These are phyloP conservation scores for Cercospora janseana DNA, from an alignment of 2,329 filamentous ascomycete genomes.

Conservation along the genomic window DNA sequence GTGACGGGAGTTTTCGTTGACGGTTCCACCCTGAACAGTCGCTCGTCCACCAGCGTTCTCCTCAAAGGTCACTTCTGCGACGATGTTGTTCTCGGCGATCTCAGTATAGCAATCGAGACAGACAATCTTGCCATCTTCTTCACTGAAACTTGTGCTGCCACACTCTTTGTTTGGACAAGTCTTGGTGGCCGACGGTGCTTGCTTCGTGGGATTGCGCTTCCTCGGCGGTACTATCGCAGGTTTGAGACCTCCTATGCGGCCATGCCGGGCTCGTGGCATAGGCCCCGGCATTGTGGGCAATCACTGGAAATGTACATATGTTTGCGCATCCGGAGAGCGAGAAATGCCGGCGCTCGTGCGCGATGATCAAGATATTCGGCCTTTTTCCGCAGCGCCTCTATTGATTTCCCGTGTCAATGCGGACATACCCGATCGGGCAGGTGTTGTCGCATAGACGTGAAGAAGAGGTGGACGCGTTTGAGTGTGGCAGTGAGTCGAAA, in stretches of 20 bases:
- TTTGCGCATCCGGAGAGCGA: not conserved
- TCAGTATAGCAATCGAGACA: conserved; percentile 84
- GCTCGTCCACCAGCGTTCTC: conserved; percentile 83
- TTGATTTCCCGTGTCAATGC: not conserved
- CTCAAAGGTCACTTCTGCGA: conserved; percentile 87
- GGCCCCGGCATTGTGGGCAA: conserved; percentile 9
- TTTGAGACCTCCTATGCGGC: conserved; percentile 15
- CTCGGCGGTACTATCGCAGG: conserved; percentile 1
- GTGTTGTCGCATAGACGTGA: not conserved
- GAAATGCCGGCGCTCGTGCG: not conserved
- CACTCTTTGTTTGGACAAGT: conserved; percentile 21
- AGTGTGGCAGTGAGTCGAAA: not conserved
- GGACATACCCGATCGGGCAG: conserved; percentile 1
- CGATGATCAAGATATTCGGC: no score
- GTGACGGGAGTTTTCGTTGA: conserved; percentile 81
- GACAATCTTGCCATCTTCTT: conserved; percentile 49
- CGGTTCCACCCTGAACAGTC: conserved; percentile 84
- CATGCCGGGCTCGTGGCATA: conserved; percentile 10
- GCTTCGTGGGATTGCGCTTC: conserved; percentile 14
- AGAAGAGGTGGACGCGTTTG: not conserved
- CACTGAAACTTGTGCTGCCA: conserved; percentile 27
- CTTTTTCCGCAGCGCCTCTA: not conserved
- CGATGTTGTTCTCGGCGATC: conserved; percentile 82
- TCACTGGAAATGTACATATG: conserved; percentile 3
- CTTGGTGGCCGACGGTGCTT: conserved; percentile 8